A percentile compares a stretch with the other conserved stretches of the same genome.
phyloP scores from a whole-genome alignment of 768 basidiomycete species.

The Pleurotus djamor region DNA sequence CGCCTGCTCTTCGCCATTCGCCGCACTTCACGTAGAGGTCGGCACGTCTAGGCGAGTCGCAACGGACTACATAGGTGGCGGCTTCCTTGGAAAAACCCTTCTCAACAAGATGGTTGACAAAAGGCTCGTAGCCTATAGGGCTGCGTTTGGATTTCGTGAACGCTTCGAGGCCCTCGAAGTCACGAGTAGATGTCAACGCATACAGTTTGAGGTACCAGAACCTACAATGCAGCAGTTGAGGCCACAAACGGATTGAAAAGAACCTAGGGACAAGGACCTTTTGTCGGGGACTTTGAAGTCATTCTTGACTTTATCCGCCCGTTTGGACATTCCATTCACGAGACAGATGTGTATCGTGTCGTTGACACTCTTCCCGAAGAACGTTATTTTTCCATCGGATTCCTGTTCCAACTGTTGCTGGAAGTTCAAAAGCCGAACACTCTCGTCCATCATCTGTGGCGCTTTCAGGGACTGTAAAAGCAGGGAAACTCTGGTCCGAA shows the following conservation, averaged over 20 bases:
- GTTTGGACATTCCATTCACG: slow-evolving; percentile 76
- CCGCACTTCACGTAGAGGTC: slow-evolving; percentile 90
- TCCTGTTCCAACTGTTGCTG: slow-evolving; percentile 93
- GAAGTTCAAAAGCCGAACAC: slow-evolving; percentile 62
- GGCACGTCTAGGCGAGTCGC: slow-evolving; percentile 78
- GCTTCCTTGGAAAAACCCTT: slow-evolving; percentile 80
- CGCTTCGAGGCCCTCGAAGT: slow-evolving; percentile 83
- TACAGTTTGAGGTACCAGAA: slow-evolving; percentile 95
- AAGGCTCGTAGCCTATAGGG: slow-evolving; percentile 94
- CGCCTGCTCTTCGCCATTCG: slow-evolving; percentile 87
- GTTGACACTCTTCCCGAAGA: slow-evolving; percentile 84
- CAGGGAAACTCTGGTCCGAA: slow-evolving; percentile 18
- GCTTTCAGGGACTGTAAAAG: neutral
- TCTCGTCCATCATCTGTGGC: slow-evolving; percentile 89
- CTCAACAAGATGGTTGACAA: slow-evolving; percentile 76
- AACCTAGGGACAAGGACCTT: slow-evolving; percentile 47
- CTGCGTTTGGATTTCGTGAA: slow-evolving; percentile 88
- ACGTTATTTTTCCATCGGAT: slow-evolving; percentile 68
- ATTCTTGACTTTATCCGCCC: slow-evolving; percentile 82
- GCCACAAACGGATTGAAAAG: neutral
- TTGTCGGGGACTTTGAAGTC: slow-evolving; percentile 97
- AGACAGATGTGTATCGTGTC: slow-evolving; percentile 83
- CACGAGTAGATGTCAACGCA: slow-evolving; percentile 72
- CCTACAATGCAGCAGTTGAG: slow-evolving; percentile 33
- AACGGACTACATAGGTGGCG: slow-evolving; percentile 71